Evolutionary conservation across 768 basidiomycete species (phyloP).

Genomic region (Exsudoporus frostii): DNA sequence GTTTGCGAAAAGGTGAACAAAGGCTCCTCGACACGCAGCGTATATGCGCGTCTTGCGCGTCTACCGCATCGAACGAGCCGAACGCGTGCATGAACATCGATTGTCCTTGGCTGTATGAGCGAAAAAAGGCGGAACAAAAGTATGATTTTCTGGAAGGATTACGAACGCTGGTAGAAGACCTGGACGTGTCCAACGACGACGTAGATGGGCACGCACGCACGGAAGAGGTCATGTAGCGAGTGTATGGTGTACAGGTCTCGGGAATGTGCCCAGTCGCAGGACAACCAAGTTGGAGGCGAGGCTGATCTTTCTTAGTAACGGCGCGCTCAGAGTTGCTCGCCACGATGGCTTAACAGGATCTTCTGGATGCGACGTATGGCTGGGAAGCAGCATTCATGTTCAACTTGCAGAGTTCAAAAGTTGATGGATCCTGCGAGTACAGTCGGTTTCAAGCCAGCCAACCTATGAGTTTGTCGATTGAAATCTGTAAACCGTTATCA

Average conservation of each 20-base stretch:
- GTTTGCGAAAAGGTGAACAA: conserved; percentile 51
- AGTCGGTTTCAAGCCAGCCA: background rate
- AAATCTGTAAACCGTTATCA: too few species aligned
- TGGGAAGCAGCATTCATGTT: background rate
- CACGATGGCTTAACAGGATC: too few species aligned
- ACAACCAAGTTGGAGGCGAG: background rate
- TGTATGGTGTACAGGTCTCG: background rate
- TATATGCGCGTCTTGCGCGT: conserved; percentile 72
- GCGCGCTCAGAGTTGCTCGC: too few species aligned
- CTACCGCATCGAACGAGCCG: conserved; percentile 51
- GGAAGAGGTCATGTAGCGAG: conserved; percentile 1
- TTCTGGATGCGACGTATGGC: background rate
- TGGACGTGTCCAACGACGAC: conserved; percentile 12
- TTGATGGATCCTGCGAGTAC: background rate
- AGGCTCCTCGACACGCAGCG: conserved; percentile 56
- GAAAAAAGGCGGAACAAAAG: conserved; percentile 55
- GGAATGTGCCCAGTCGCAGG: background rate
- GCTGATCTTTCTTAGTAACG: too few species aligned
- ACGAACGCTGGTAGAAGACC: conserved; percentile 29
- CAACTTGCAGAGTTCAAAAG: background rate
- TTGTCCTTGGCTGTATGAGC: conserved; percentile 78
- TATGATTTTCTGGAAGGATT: conserved; percentile 30
- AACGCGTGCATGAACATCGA: conserved; percentile 81
- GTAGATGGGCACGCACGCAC: background rate
- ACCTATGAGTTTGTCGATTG: too few species aligned